These are phyloP conservation scores for Phytopythium cucurbitacearum DNA, from an alignment of 352 stramenopile genomes.

Conservation along the genomic window DNA sequence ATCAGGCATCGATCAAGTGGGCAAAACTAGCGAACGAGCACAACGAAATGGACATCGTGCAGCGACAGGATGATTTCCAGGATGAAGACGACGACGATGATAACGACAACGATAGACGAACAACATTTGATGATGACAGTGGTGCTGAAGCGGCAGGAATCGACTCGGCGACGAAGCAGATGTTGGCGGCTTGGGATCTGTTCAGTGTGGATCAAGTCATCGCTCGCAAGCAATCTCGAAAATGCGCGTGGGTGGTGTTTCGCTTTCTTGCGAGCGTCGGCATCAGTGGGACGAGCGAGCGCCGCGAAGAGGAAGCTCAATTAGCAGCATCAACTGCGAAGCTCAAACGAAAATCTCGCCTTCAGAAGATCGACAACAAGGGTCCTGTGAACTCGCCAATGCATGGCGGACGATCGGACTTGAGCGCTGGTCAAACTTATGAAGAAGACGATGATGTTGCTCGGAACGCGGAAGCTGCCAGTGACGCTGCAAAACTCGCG, in stretches of 20 bases:
- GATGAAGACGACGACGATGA: constrained; percentile 24
- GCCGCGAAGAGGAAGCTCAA: constrained; percentile 69
- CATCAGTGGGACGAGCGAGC: constrained; percentile 65
- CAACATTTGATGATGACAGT: constrained; percentile 2
- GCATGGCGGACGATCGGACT: constrained; percentile 14
- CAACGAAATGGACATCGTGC: constrained; percentile 27
- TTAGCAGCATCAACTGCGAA: constrained; percentile 63
- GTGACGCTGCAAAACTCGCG: constrained; percentile 73
- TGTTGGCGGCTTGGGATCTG: constrained; percentile 39
- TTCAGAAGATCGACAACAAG: constrained; percentile 32
- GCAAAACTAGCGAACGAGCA: constrained; percentile 39
- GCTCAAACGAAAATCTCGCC: constrained; percentile 58
- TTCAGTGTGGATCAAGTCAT: constrained; percentile 71
- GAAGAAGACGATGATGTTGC: constrained; percentile 49
- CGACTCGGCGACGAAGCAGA: constrained; percentile 9
- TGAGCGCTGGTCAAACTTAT: constrained; percentile 21
- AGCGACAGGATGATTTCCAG: constrained; percentile 9
- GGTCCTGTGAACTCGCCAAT: constrained; percentile 14
- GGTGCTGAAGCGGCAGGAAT: neutral
- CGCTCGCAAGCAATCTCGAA: constrained; percentile 59
- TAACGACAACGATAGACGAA: constrained; percentile 16
- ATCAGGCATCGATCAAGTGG: constrained; percentile 18
- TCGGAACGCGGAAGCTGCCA: constrained; percentile 68
- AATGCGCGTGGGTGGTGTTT: constrained; percentile 81
- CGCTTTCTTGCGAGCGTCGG: constrained; percentile 68